Conservation (phyloP, 805 yeast genomes). For the Priceomyces carsonii region DNA sequence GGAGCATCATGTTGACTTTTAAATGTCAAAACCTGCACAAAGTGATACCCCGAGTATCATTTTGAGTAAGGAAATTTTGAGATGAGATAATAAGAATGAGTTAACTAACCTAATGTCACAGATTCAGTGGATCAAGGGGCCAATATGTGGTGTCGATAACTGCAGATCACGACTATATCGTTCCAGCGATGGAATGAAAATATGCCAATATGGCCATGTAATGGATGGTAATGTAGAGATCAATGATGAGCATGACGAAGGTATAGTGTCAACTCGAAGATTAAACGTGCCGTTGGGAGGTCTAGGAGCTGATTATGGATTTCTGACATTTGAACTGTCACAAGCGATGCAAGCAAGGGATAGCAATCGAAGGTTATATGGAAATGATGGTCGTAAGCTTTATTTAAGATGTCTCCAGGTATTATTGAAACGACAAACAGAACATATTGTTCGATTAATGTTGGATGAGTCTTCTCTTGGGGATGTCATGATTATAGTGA, state of each 20-base stretch:
- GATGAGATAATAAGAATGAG: background rate
- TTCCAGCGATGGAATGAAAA: conserved; percentile 69
- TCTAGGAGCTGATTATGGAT: conserved; percentile 26
- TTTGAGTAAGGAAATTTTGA: background rate
- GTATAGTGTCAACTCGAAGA: conserved; percentile 51
- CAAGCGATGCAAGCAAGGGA: conserved; percentile 21
- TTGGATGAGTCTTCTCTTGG: conserved; percentile 14
- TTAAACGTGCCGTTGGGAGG: conserved; percentile 46
- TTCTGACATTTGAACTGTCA: conserved; percentile 5
- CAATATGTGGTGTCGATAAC: conserved; percentile 85
- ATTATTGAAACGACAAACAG: conserved; percentile 50
- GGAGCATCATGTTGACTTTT: too few species aligned
- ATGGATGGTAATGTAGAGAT: conserved; percentile 76
- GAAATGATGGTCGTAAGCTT: conserved; percentile 46
- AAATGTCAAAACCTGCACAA: too few species aligned
- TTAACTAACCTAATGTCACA: conserved; percentile 14
- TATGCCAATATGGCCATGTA: conserved; percentile 92
- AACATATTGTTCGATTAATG: conserved; percentile 11
- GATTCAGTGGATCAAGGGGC: conserved; percentile 61
- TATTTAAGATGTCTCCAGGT: conserved; percentile 51
- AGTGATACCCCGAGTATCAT: conserved; percentile 1
- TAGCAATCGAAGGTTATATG: conserved; percentile 36
- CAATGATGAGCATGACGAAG: conserved; percentile 79
- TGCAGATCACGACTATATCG: conserved; percentile 81
- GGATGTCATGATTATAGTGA: conserved; percentile 23